Conservation (phyloP, 441 rosid genomes). For the Mallotus repandus region DNA sequence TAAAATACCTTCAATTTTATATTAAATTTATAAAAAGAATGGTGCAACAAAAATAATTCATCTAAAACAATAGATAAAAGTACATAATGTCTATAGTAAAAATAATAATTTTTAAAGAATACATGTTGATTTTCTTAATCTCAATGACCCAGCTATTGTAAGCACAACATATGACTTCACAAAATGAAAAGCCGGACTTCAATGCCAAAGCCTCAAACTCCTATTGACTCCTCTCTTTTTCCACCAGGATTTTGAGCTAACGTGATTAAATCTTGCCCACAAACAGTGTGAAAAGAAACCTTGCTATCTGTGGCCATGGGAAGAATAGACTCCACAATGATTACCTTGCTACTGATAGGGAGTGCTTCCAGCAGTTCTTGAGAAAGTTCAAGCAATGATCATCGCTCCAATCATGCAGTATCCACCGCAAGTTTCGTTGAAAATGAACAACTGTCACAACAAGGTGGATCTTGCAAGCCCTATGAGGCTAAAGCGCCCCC, state of each 20-base stretch:
- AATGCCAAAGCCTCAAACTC: slow-evolving; percentile 66
- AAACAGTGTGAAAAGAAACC: slow-evolving; percentile 34
- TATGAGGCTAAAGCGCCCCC: too few species aligned
- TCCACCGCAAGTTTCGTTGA: slow-evolving; percentile 43
- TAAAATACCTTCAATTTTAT: too few species aligned
- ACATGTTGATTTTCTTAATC: slow-evolving; percentile 31
- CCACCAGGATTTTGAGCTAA: slow-evolving; percentile 67
- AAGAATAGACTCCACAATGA: slow-evolving; percentile 51
- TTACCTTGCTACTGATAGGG: slow-evolving; percentile 63
- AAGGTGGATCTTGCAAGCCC: not conserved
- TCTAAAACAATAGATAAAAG: too few species aligned
- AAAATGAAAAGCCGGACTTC: slow-evolving; percentile 52
- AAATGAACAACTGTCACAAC: not conserved
- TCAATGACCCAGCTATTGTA: slow-evolving; percentile 60
- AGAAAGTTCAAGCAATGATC: slow-evolving; percentile 57
- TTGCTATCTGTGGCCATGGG: slow-evolving; percentile 42
- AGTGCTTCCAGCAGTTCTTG: slow-evolving; percentile 63
- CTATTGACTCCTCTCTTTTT: slow-evolving; percentile 63
- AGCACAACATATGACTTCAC: slow-evolving; percentile 55
- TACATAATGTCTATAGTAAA: too few species aligned
- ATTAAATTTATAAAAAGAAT: too few species aligned
- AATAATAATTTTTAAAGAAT: too few species aligned
- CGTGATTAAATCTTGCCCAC: slow-evolving; percentile 53
- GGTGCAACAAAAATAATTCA: too few species aligned
- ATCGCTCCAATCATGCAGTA: slow-evolving; percentile 62